Conservation (phyloP, 2,329 filamentous ascomycete genomes). For the Apiospora rasikravindrae region DNA sequence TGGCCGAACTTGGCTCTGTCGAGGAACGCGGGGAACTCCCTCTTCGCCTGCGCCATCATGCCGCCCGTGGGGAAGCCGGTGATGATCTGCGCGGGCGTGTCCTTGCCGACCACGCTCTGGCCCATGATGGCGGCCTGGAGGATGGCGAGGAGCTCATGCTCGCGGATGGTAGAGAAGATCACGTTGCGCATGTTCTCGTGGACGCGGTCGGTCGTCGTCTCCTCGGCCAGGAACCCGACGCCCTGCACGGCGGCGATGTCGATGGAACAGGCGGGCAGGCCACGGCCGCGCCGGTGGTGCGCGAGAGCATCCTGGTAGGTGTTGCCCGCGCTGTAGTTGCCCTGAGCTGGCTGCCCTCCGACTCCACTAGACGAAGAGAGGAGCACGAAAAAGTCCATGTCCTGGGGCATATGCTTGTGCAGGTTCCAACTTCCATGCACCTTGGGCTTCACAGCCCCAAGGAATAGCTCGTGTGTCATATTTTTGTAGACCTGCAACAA, state of each 20-base stretch:
- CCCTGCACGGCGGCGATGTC: neutral
- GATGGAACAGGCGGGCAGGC: neutral
- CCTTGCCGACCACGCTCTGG: neutral
- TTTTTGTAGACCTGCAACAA: neutral
- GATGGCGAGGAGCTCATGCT: neutral
- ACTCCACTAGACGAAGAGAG: neutral
- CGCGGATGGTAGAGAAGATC: neutral
- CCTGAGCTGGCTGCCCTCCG: neutral
- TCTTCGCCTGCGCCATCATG: slow-evolving; percentile 38
- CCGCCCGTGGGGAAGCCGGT: neutral
- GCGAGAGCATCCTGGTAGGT: slow-evolving; percentile 1
- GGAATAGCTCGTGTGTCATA: slow-evolving; percentile 32
- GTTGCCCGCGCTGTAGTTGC: neutral
- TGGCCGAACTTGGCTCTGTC: neutral
- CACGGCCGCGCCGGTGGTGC: neutral
- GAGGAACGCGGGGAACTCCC: neutral
- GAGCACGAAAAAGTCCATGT: slow-evolving; percentile 6
- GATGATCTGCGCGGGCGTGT: neutral
- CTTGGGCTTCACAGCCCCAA: neutral
- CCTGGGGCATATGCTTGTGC: neutral
- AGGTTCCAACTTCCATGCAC: slow-evolving; percentile 6
- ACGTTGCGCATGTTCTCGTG: slow-evolving; percentile 21
- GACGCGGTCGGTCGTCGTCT: neutral
- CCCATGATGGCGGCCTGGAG: neutral
- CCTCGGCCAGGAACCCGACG: neutral